Percentiles rank a stretch among this genome's conserved stretches.
Evolutionary conservation across 306 rosid species (phyloP).

Genomic region (Sophora flavescens): DNA sequence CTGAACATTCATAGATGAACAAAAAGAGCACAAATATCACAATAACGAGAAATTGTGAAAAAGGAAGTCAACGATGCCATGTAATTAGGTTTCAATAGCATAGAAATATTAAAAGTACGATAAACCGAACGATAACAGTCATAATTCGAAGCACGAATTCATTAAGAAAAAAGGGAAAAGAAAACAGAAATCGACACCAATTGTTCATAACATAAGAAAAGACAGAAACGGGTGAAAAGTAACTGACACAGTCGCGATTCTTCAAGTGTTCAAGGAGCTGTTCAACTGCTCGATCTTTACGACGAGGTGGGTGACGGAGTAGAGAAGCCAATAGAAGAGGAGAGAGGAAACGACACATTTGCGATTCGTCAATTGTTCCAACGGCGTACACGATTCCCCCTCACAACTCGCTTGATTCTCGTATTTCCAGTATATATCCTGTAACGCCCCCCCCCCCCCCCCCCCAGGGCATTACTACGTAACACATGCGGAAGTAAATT

Average conservation of each 20-base stretch:
- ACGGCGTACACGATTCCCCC: too few species aligned
- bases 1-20: too few species aligned
- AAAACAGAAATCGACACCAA: background rate
- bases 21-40: background rate
- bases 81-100: background rate
- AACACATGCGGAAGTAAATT: too few species aligned
- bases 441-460: too few species aligned
- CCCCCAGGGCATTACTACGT: too few species aligned
- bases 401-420: too few species aligned
- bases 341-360: constrained; percentile 85
- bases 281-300: constrained; percentile 82
- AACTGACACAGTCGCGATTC: constrained; percentile 67
- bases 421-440: too few species aligned
- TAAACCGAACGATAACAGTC: constrained; percentile 36
- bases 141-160: background rate
- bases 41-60: background rate
- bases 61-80: constrained; percentile 25
- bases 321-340: constrained; percentile 93
- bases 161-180: too few species aligned
- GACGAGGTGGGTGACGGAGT: constrained; percentile 84
- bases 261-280: constrained; percentile 87
- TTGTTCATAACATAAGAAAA: constrained; percentile 15
- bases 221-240: background rate
- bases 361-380: too few species aligned
- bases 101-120: constrained; percentile 17